Conservation (phyloP, 768 basidiomycete genomes). For the Holtermannia corniformis region DNA sequence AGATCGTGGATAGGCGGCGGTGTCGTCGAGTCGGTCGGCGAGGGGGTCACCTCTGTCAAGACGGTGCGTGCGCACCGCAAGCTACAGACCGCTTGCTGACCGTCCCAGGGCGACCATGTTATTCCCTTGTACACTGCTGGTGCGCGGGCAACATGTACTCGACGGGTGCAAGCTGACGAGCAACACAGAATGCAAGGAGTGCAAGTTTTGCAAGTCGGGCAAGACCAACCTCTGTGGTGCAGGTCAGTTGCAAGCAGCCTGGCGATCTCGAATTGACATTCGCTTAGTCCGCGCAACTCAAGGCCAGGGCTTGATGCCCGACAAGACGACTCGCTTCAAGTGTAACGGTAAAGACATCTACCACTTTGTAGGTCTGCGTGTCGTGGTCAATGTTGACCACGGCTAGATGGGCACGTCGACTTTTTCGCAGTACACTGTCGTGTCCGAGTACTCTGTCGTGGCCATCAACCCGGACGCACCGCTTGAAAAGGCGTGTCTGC, state of each 20-base stretch:
- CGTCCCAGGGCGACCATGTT: slow-evolving; percentile 71
- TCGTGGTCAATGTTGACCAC: neutral
- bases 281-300: slow-evolving; percentile 66
- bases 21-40: slow-evolving; percentile 85
- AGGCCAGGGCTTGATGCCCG: slow-evolving; percentile 91
- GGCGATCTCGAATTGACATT: slow-evolving; percentile 2
- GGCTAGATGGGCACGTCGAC: slow-evolving; percentile 93
- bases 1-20: slow-evolving; percentile 29
- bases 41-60: slow-evolving; percentile 74
- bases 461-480: slow-evolving; percentile 76
- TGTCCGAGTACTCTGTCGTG: slow-evolving; percentile 93
- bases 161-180: neutral
- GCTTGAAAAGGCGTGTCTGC: slow-evolving; percentile 89
- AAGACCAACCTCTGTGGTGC: slow-evolving; percentile 98
- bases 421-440: slow-evolving; percentile 99
- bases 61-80: slow-evolving; percentile 21
- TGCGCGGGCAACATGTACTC: slow-evolving; percentile 34
- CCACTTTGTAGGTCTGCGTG: slow-evolving; percentile 65
- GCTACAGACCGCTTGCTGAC: neutral
- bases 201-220: slow-evolving; percentile 84
- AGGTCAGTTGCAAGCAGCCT: slow-evolving; percentile 49
- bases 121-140: slow-evolving; percentile 94
- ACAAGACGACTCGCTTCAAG: slow-evolving; percentile 76
- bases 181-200: slow-evolving; percentile 52
- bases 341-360: slow-evolving; percentile 74